phyloP scores from a whole-genome alignment of 371 early-diverging fungal species.

The Circinella minor region DNA sequence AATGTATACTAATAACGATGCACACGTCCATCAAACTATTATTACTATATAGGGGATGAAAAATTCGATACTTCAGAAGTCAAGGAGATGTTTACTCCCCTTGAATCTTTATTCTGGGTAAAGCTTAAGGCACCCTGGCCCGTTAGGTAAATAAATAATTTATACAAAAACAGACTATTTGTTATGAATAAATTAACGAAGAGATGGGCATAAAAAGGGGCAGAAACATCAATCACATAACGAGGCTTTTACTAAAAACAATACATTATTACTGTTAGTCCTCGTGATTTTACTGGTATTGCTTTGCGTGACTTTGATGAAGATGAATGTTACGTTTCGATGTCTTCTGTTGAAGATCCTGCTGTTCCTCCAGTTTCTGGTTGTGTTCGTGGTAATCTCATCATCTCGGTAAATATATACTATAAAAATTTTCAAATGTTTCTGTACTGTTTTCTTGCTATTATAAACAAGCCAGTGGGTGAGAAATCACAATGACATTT shows the following conservation, averaged over 20 bases:
- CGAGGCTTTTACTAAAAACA: too few relatives aligned
- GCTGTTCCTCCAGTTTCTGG: slow-evolving; percentile 21
- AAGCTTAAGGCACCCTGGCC: slow-evolving; percentile 55
- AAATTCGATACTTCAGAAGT: slow-evolving; percentile 47
- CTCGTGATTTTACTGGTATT: slow-evolving; percentile 24
- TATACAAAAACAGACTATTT: not conserved
- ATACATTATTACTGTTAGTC: slow-evolving; percentile 7
- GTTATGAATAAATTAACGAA: too few relatives aligned
- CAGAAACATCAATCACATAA: too few relatives aligned
- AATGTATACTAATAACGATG: too few relatives aligned
- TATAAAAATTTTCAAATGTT: too few relatives aligned
- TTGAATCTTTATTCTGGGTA: slow-evolving; percentile 46
- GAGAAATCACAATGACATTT: too few relatives aligned
- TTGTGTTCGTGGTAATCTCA: slow-evolving; percentile 44
- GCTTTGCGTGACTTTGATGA: slow-evolving; percentile 24
- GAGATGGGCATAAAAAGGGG: too few relatives aligned
- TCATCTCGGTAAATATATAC: slow-evolving; percentile 28
- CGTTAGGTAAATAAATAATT: slow-evolving; percentile 30
- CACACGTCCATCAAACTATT: not conserved
- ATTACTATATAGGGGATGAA: slow-evolving; percentile 45
- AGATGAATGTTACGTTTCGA: slow-evolving; percentile 27
- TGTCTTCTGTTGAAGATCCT: slow-evolving; percentile 40
- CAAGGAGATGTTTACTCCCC: slow-evolving; percentile 33
- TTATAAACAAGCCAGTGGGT: too few relatives aligned
- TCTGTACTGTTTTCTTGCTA: too few relatives aligned